phyloP scores from a whole-genome alignment of 495 filamentous ascomycete species.

The Tuber umbilicatum region DNA sequence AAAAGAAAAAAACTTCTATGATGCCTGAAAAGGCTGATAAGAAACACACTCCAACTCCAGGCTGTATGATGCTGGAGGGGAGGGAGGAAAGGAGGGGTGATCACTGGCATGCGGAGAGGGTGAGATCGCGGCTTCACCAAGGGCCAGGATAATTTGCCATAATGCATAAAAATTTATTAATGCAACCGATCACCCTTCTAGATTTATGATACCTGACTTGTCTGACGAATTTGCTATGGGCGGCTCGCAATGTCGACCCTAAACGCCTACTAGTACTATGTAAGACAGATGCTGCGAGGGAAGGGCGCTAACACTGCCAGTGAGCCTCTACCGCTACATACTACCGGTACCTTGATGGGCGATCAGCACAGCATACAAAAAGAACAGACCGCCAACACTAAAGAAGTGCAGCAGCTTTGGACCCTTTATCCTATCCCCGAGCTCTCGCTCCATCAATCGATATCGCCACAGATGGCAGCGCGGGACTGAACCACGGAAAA shows the following conservation, averaged over 20 bases:
- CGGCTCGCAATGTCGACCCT: background rate
- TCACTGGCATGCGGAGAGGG: conserved; percentile 24
- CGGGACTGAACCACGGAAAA: background rate
- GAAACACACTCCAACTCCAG: background rate
- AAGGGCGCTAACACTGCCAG: background rate
- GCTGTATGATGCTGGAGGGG: background rate
- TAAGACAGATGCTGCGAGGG: background rate
- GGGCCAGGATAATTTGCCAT: background rate
- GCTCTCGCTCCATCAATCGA: background rate
- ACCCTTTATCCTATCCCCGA: background rate
- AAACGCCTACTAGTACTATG: background rate
- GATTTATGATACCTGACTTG: background rate
- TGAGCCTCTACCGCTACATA: background rate
- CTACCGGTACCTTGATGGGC: background rate
- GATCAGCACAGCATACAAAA: background rate
- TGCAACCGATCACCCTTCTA: background rate
- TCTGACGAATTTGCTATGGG: background rate
- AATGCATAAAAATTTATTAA: background rate
- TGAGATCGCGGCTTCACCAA: background rate
- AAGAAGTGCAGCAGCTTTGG: background rate
- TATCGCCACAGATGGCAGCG: background rate
- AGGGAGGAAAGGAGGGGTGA: conserved; percentile 28
- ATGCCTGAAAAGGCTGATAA: conserved; percentile 19
- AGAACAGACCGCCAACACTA: background rate
- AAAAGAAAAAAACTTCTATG: conserved; percentile 26